Evolutionary conservation across 208 protist species (phyloP), one percentile per base, ranked within the genome.

Genomic region (Willaertia magna): DNA sequence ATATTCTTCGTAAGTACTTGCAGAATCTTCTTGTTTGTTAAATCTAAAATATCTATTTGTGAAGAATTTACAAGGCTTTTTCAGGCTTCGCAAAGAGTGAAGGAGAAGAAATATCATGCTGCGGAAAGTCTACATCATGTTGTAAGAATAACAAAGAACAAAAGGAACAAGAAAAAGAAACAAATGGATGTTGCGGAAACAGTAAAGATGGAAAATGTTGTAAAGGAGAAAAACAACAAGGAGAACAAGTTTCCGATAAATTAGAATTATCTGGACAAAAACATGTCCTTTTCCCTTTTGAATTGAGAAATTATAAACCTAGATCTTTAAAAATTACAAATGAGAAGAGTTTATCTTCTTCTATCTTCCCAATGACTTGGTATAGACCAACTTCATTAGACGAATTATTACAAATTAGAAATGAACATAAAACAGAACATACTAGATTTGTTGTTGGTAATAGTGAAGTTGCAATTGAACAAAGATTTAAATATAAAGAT

Each of bases 401-500:
- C 14, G 83, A 92, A 47, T 43, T 94, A 59, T 84, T 93, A 4
- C 39, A 44, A 20, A 61, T 94, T 6, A 88, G 91, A 86, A 81
- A 52, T 11, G 22, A 74, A 4, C 52, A 89, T 44, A 83, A 48
- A 18, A 46, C 87, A 14, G 92, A 91, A 22, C 51, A 79, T n/a
- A 42, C 49, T 7, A 47, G 43, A 11, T 67, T 93, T 52, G 90
- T 95, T 30, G 79, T 90, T 74, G 93, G 93, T 76, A 94, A 93
- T 82, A 91, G 92, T 3, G 92, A 94, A 83, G 39, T 94, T 39
- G 92, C 89, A n/a, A 92, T 94, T 86, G 92, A 94, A 85, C 81
- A 67, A n/a, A 87, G 87, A 85, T 90, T 92, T 82, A 92, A 91
- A 85, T 46, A 84, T 79, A 18, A 52, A 26, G 46, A 83, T 14